phyloP scores from a whole-genome alignment of 495 filamentous ascomycete species.

The Penicillium simplicissimum region DNA sequence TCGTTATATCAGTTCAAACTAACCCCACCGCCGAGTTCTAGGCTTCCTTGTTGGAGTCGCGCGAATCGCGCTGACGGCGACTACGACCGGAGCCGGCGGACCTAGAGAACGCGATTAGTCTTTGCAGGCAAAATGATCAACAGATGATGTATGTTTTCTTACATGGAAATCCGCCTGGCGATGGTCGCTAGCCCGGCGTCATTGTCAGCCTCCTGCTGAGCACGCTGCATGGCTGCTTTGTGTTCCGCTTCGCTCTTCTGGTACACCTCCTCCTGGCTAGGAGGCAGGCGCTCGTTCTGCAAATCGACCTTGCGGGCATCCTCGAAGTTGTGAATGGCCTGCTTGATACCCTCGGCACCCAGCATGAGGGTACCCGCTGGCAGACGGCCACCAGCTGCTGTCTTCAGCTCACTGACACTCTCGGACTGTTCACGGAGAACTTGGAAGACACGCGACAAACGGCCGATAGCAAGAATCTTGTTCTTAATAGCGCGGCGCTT shows the following conservation, averaged over 20 bases:
- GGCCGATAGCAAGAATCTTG: slow-evolving; percentile 97
- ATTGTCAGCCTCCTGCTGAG: slow-evolving; percentile 84
- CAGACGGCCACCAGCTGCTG: slow-evolving; percentile 87
- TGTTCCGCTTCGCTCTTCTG: slow-evolving; percentile 76
- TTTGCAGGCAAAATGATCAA: not conserved
- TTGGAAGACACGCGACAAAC: slow-evolving; percentile 96
- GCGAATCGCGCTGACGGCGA: slow-evolving; percentile 36
- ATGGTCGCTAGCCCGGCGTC: slow-evolving; percentile 81
- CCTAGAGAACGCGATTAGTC: slow-evolving; percentile 30
- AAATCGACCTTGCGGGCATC: slow-evolving; percentile 97
- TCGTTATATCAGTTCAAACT: slow-evolving; percentile 31
- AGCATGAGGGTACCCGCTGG: slow-evolving; percentile 97
- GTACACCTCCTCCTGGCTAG: slow-evolving; percentile 86
- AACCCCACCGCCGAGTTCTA: slow-evolving; percentile 16
- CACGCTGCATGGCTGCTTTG: slow-evolving; percentile 78
- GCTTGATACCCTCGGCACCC: slow-evolving; percentile 96
- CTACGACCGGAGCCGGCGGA: slow-evolving; percentile 40
- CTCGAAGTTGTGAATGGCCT: slow-evolving; percentile 96
- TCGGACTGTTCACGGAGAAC: slow-evolving; percentile 97
- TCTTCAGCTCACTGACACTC: slow-evolving; percentile 95
- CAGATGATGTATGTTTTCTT: slow-evolving; percentile 43
- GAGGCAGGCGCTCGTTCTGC: slow-evolving; percentile 92
- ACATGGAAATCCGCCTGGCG: slow-evolving; percentile 94
- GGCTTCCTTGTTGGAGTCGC: slow-evolving; percentile 27
- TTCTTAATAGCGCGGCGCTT: slow-evolving; percentile 97